Percentiles rank a stretch among this genome's conserved stretches.
phyloP scores from a whole-genome alignment of 768 basidiomycete genomes.

The Pulveroboletus sp. region DNA sequence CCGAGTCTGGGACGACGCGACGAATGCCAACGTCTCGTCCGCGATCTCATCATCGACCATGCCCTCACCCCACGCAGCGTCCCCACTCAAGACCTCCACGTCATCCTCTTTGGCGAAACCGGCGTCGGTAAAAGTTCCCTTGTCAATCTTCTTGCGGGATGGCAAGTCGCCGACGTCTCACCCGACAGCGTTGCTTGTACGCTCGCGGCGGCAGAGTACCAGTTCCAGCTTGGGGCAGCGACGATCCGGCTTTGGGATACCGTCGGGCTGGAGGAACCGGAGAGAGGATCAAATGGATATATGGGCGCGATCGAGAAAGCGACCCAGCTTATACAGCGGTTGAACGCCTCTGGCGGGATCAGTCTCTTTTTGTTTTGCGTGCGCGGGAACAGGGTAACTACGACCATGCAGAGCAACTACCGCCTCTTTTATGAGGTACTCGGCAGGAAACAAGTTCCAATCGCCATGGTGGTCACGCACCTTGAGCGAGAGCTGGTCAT shows the following conservation, averaged over 20 bases:
- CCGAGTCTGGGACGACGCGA: slow-evolving; percentile 16
- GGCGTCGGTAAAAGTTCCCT: slow-evolving; percentile 34
- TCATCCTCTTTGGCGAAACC: slow-evolving; percentile 40
- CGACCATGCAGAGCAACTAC: slow-evolving; percentile 29
- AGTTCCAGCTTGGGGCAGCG: slow-evolving; percentile 21
- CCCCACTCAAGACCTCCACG: slow-evolving; percentile 21
- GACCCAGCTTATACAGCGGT: slow-evolving; percentile 26
- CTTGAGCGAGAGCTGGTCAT: slow-evolving; percentile 31
- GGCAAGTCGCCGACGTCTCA: slow-evolving; percentile 22
- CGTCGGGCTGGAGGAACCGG: slow-evolving; percentile 28
- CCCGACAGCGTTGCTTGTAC: slow-evolving; percentile 30
- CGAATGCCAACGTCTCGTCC: slow-evolving; percentile 21
- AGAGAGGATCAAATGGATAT: slow-evolving; percentile 14
- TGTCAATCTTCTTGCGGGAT: slow-evolving; percentile 37
- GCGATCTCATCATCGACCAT: slow-evolving; percentile 21
- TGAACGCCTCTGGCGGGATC: slow-evolving; percentile 27
- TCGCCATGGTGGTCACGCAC: slow-evolving; percentile 36
- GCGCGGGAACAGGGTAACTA: slow-evolving; percentile 28
- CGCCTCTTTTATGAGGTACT: slow-evolving; percentile 37
- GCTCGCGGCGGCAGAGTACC: slow-evolving; percentile 24
- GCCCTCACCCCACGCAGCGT: slow-evolving; percentile 18
- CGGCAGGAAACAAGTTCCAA: slow-evolving; percentile 35
- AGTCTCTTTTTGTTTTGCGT: slow-evolving; percentile 31
- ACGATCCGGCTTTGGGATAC: slow-evolving; percentile 31
- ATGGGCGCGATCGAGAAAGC: slow-evolving; percentile 27